Conservation (phyloP, 495 filamentous ascomycete species). For the Lasiosphaeria hispida region DNA sequence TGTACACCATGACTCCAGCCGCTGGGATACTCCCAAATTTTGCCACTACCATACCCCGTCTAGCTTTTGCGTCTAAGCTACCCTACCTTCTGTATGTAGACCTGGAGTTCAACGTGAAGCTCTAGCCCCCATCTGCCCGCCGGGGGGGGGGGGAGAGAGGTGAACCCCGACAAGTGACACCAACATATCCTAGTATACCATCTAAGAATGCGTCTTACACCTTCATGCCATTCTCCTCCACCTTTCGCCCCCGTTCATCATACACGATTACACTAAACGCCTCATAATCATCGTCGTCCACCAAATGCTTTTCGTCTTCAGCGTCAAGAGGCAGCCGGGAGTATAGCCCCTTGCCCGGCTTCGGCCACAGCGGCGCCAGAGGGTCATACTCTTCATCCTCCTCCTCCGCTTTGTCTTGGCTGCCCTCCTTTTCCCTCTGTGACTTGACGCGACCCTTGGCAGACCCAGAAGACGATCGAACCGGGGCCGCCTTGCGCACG, state of each 20-base stretch:
- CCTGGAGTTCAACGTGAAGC: too few species aligned
- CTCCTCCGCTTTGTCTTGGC: conserved; percentile 12
- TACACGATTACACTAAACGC: conserved; percentile 52
- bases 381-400: conserved; percentile 38
- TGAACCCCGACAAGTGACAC: too few species aligned
- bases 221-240: conserved; percentile 36
- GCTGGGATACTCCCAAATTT: too few species aligned
- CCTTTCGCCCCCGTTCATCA: conserved; percentile 39
- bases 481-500: conserved; percentile 36
- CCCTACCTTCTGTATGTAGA: too few species aligned
- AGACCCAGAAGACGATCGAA: conserved; percentile 4
- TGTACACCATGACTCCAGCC: too few species aligned
- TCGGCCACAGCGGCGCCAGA: conserved; percentile 61
- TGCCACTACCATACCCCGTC: too few species aligned
- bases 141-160: too few species aligned
- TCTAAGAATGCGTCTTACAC: too few species aligned
- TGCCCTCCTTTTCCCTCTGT: conserved; percentile 20
- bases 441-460: conserved; percentile 9
- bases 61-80: too few species aligned
- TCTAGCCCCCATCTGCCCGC: too few species aligned
- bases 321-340: conserved; percentile 41
- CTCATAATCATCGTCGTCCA: conserved; percentile 49
- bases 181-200: not conserved
- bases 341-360: conserved; percentile 58
- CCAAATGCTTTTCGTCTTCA: conserved; percentile 44